Conservation (phyloP, 495 filamentous ascomycete genomes). For the Bacidia gigantensis region DNA sequence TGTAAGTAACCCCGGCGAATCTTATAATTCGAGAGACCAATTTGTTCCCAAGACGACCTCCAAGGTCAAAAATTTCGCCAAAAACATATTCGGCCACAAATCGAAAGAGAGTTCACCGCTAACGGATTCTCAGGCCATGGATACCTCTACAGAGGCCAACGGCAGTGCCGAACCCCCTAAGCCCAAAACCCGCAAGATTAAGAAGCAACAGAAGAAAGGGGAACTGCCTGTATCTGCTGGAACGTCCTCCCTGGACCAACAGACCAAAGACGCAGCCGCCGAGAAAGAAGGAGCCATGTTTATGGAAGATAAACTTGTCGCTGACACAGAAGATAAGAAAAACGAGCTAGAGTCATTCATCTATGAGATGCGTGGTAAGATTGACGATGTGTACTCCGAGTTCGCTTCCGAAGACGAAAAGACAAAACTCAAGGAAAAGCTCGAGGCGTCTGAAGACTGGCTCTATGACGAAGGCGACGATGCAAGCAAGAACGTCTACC, state of each 20-base stretch:
- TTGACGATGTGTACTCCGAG: constrained; percentile 77
- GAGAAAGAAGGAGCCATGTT: constrained; percentile 86
- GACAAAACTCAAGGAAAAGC: constrained; percentile 63
- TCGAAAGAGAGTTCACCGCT: constrained; percentile 16
- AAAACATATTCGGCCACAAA: constrained; percentile 15
- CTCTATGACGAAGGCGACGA: constrained; percentile 97
- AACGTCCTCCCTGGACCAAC: constrained; percentile 62
- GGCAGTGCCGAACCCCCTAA: constrained; percentile 51
- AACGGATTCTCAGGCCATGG: constrained; percentile 62
- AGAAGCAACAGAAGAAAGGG: constrained; percentile 98
- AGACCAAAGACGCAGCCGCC: constrained; percentile 45
- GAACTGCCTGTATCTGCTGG: constrained; percentile 78
- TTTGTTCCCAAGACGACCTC: constrained; percentile 10
- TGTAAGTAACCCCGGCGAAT: constrained; percentile 37
- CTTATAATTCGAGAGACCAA: constrained; percentile 9
- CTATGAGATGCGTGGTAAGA: constrained; percentile 89
- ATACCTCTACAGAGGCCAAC: constrained; percentile 50
- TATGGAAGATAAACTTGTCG: constrained; percentile 96
- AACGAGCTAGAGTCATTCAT: constrained; percentile 97
- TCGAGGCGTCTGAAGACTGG: constrained; percentile 85
- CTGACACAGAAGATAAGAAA: constrained; percentile 98
- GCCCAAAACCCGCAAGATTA: constrained; percentile 93
- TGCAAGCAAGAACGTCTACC: constrained; percentile 82
- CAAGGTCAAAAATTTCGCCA: constrained; percentile 16
- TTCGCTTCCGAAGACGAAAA: constrained; percentile 91